phyloP scores from a whole-genome alignment of 371 early-diverging fungal species.

The Mucor mucedo region DNA sequence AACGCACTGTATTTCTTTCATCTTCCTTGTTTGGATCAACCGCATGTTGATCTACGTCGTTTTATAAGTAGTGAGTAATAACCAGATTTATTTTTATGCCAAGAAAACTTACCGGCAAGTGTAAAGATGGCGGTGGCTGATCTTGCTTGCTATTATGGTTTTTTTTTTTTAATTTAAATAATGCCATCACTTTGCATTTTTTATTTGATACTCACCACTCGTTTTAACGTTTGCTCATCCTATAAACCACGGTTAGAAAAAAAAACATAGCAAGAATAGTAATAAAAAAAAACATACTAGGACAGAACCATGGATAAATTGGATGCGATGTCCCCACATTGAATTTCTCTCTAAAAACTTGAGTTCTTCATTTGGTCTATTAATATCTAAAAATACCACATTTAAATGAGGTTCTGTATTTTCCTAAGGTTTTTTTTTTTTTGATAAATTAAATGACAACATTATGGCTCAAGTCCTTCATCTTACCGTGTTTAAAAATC shows the following conservation, averaged over 20 bases:
- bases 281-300: constrained; percentile 29
- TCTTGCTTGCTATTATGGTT: constrained; percentile 39
- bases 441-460: neutral
- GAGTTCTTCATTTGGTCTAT: constrained; percentile 55
- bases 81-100: neutral
- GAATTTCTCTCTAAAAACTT: constrained; percentile 50
- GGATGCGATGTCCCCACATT: constrained; percentile 49
- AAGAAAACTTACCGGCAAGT: constrained; percentile 44
- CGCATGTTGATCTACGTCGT: constrained; percentile 47
- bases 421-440: constrained; percentile 29
- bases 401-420: constrained; percentile 47
- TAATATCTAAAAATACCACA: constrained; percentile 63
- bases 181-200: no score
- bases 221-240: constrained; percentile 46
- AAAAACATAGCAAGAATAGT: no score
- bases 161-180: no score
- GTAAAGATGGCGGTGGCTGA: constrained; percentile 57
- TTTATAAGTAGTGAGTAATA: neutral
- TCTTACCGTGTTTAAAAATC: constrained; percentile 63
- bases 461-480: no score
- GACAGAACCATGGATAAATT: constrained; percentile 53
- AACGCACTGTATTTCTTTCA: constrained; percentile 62
- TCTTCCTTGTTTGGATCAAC: constrained; percentile 54
- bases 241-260: constrained; percentile 3
- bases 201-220: constrained; percentile 35